phyloP scores from a whole-genome alignment of 192 early-diverging fungal genomes.

The Gonapodya prolifera region DNA sequence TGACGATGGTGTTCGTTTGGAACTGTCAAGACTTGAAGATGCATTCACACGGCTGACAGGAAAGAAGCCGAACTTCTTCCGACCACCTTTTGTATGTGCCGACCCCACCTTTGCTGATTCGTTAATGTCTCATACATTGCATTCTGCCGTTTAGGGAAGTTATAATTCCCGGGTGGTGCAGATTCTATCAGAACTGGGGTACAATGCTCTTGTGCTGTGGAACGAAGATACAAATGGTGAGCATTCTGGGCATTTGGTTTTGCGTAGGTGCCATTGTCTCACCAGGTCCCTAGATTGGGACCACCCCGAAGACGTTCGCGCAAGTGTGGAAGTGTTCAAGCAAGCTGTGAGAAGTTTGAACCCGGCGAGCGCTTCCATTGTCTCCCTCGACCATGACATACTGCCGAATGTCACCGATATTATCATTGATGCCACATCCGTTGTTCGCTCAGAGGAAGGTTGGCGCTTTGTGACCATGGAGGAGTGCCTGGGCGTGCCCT shows the following conservation, averaged over 20 bases:
- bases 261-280: background rate
- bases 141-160: no score
- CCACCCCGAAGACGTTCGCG: background rate
- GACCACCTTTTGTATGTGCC: background rate
- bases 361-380: background rate
- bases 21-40: background rate
- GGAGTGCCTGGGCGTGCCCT: background rate
- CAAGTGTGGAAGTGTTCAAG: background rate
- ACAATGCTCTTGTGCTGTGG: background rate
- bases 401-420: background rate
- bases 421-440: background rate
- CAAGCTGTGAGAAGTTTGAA: background rate
- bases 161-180: no score
- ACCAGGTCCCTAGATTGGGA: background rate
- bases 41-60: background rate
- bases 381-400: background rate
- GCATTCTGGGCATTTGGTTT: no score
- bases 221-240: background rate
- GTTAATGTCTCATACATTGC: no score
- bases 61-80: background rate
- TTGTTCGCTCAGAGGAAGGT: background rate
- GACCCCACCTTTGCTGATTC: no score
- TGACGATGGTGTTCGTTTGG: background rate
- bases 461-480: constrained; percentile 5
- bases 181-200: no score